phyloP scores from a whole-genome alignment of 257 asterid species.

The Nicotiana attenuata region DNA sequence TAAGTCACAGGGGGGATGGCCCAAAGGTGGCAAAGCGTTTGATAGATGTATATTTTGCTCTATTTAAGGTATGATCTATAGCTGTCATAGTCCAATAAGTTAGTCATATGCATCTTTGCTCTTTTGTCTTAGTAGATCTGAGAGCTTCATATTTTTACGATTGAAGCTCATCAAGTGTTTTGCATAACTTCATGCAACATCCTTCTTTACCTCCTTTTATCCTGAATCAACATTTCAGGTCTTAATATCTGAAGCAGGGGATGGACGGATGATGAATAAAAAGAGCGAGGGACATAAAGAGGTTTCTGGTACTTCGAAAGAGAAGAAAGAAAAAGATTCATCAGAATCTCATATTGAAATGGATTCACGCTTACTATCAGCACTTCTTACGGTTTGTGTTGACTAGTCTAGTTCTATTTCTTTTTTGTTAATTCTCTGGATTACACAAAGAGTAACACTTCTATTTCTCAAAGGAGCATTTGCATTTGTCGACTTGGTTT shows the following conservation, averaged over 20 bases:
- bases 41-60: slow-evolving; percentile 89
- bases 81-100: slow-evolving; percentile 1
- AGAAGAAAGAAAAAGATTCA: slow-evolving; percentile 34
- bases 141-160: slow-evolving; percentile 2
- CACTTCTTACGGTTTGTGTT: slow-evolving; percentile 70
- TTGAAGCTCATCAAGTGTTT: not conserved
- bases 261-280: slow-evolving; percentile 30
- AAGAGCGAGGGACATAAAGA: slow-evolving; percentile 18
- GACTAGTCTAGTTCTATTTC: slow-evolving; percentile 4
- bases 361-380: slow-evolving; percentile 93
- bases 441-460: not conserved
- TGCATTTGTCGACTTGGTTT: not conserved
- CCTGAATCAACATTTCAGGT: slow-evolving; percentile 38
- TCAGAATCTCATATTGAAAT: slow-evolving; percentile 65
- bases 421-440: not conserved
- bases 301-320: slow-evolving; percentile 38
- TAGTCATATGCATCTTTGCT: not conserved
- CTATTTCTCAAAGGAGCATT: not conserved
- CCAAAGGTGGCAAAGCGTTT: slow-evolving; percentile 87
- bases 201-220: not conserved
- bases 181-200: not conserved
- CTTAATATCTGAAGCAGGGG: slow-evolving; percentile 67
- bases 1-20: slow-evolving; percentile 90
- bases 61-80: slow-evolving; percentile 65
- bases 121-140: not conserved